Percentiles rank a stretch among this genome's conserved stretches.
Evolutionary conservation across 176 grass and related monocot species (phyloP).

Genomic region (Coix lacrymajobi): DNA sequence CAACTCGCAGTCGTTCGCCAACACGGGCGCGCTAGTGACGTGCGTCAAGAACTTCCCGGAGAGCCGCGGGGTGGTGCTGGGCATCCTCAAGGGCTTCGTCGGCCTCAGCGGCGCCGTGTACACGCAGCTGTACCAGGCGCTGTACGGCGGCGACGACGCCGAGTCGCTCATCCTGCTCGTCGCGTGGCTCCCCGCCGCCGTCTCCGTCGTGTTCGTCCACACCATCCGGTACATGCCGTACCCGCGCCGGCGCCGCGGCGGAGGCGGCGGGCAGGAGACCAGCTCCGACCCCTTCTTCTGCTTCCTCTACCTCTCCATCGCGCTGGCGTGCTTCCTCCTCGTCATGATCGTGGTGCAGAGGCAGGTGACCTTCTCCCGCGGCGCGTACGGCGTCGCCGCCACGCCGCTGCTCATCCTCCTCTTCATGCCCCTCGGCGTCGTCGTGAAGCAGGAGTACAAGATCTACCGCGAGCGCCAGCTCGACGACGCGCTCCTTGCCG

Average conservation of each 20-base stretch:
- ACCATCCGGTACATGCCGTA: conserved; percentile 62
- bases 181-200: conserved; percentile 64
- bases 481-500: conserved; percentile 9
- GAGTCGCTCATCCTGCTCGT: conserved; percentile 62
- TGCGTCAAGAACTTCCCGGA: conserved; percentile 69
- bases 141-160: conserved; percentile 62
- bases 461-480: conserved; percentile 33
- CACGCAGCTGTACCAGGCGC: conserved; percentile 64
- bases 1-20: conserved; percentile 69
- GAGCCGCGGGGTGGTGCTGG: conserved; percentile 66
- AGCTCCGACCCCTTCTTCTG: conserved; percentile 61
- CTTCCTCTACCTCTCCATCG: conserved; percentile 82
- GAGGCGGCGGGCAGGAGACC: not conserved
- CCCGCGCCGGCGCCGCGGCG: not conserved
- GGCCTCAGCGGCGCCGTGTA: conserved; percentile 70
- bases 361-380: conserved; percentile 24
- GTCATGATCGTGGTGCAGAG: conserved; percentile 52
- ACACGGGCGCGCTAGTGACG: conserved; percentile 62
- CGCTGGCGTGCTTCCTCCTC: conserved; percentile 57
- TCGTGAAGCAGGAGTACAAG: conserved; percentile 66
- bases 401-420: conserved; percentile 48
- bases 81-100: conserved; percentile 77
- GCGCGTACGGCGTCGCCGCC: conserved; percentile 26
- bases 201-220: conserved; percentile 69
- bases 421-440: conserved; percentile 59